Conservation (phyloP, 2,329 filamentous ascomycete genomes). For the Penicillium sp. region DNA sequence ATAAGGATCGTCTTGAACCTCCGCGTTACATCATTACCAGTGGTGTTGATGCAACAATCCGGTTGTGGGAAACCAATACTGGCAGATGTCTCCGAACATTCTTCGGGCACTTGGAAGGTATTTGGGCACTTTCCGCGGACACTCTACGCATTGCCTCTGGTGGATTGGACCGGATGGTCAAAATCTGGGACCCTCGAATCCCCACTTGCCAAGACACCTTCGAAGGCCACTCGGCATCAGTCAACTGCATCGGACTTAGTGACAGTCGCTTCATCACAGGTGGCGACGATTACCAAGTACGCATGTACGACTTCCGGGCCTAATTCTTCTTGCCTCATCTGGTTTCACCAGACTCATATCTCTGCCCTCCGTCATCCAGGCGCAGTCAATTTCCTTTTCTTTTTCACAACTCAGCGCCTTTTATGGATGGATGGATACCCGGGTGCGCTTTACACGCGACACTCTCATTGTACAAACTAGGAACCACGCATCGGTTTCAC, state of each 20-base stretch:
- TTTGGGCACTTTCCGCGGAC: slow-evolving; percentile 91
- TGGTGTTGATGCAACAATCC: slow-evolving; percentile 85
- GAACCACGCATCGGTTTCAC: not conserved
- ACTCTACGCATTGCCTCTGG: slow-evolving; percentile 85
- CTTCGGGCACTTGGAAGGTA: slow-evolving; percentile 94
- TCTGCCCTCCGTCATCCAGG: slow-evolving; percentile 5
- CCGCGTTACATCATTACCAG: slow-evolving; percentile 92
- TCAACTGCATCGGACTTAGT: slow-evolving; percentile 89
- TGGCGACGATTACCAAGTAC: slow-evolving; percentile 88
- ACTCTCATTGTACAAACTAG: slow-evolving; percentile 6
- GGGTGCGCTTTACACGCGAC: slow-evolving; percentile 11
- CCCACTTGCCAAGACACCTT: slow-evolving; percentile 92
- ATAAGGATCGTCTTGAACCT: slow-evolving; percentile 67
- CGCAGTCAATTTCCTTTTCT: not conserved
- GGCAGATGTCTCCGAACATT: slow-evolving; percentile 86
- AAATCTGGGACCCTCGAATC: slow-evolving; percentile 90
- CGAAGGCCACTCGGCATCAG: slow-evolving; percentile 84
- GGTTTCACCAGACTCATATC: not conserved
- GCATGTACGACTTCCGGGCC: slow-evolving; percentile 73
- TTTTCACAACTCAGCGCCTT: slow-evolving; percentile 6
- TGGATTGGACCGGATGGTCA: slow-evolving; percentile 91
- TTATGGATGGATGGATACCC: slow-evolving; percentile 19
- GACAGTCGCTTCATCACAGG: slow-evolving; percentile 88
- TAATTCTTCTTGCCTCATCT: slow-evolving; percentile 11
- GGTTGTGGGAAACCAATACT: slow-evolving; percentile 85